Conservation (phyloP, 208 protist genomes). For the Trypanosoma mega region DNA sequence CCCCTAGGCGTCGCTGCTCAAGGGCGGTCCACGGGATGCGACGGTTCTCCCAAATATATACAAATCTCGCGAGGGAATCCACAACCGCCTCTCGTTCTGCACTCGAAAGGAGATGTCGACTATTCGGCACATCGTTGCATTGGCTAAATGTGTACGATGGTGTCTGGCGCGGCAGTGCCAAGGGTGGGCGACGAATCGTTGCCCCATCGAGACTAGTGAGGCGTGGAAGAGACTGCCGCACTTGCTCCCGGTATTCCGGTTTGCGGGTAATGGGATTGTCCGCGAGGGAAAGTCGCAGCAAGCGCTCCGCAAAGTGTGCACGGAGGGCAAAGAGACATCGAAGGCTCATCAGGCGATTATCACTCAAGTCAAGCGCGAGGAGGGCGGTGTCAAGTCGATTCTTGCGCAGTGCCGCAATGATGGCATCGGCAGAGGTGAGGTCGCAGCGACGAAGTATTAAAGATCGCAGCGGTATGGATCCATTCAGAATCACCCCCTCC, state of each 20-base stretch:
- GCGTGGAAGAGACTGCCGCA: constrained; percentile 67
- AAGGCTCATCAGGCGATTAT: constrained; percentile 75
- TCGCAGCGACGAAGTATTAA: constrained; percentile 47
- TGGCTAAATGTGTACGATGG: constrained; percentile 38
- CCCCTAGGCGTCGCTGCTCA: constrained; percentile 27
- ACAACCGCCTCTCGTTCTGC: constrained; percentile 42
- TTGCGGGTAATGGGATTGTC: constrained; percentile 85
- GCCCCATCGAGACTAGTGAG: constrained; percentile 77
- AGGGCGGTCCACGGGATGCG: constrained; percentile 62
- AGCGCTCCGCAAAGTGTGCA: constrained; percentile 57
- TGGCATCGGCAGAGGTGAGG: constrained; percentile 55
- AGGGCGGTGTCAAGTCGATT: constrained; percentile 40
- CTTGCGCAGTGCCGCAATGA: constrained; percentile 69
- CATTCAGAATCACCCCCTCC: not conserved
- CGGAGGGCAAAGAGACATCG: constrained; percentile 77
- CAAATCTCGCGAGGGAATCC: constrained; percentile 54
- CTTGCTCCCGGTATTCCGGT: constrained; percentile 86
- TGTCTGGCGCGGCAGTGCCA: constrained; percentile 54
- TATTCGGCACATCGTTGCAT: not conserved
- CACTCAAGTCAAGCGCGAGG: constrained; percentile 73
- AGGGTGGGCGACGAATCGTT: constrained; percentile 71
- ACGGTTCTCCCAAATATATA: constrained; percentile 77
- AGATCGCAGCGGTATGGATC: constrained; percentile 43
- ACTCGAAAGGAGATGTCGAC: not conserved
- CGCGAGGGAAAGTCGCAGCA: constrained; percentile 71